These are phyloP conservation scores for Zhuliangozyma blackwelliae DNA, from an alignment of 1,139 yeast genomes.

Conservation along the genomic window DNA sequence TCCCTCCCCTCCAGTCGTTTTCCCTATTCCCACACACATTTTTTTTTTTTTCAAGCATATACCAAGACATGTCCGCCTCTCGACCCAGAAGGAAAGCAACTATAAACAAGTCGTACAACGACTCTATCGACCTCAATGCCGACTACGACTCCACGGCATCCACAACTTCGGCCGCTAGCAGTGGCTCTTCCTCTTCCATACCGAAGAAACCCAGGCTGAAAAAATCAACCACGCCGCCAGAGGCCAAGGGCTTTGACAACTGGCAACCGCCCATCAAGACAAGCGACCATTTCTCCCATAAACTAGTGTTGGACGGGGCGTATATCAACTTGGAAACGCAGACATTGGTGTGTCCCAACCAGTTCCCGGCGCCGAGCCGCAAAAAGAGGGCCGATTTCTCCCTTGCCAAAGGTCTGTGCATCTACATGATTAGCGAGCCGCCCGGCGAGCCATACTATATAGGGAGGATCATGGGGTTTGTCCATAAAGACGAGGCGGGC, in stretches of 20 bases:
- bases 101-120: constrained; percentile 39
- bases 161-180: constrained; percentile 2
- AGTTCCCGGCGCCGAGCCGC: constrained; percentile 11
- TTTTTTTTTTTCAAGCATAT: too few species aligned
- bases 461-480: constrained; percentile 79
- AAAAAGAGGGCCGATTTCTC: constrained; percentile 12
- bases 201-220: constrained; percentile 2
- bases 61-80: constrained; percentile 17
- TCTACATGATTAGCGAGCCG: constrained; percentile 87
- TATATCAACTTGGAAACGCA: constrained; percentile 29
- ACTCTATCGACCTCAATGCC: constrained; percentile 22
- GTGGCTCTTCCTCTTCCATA: constrained; percentile 1
- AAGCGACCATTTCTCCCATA: constrained; percentile 34
- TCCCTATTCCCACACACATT: not conserved
- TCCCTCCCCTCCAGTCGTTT: not conserved
- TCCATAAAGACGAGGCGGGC: constrained; percentile 18
- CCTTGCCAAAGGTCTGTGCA: constrained; percentile 56
- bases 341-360: constrained; percentile 34
- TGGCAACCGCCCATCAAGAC: constrained; percentile 37
- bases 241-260: constrained; percentile 23
- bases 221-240: constrained; percentile 1
- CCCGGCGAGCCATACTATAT: constrained; percentile 94
- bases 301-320: constrained; percentile 31
- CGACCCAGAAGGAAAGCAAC: constrained; percentile 47
- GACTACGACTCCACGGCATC: constrained; percentile 8